Conservation (phyloP, 2,329 filamentous ascomycete species). For the Metarhizium rileyi region DNA sequence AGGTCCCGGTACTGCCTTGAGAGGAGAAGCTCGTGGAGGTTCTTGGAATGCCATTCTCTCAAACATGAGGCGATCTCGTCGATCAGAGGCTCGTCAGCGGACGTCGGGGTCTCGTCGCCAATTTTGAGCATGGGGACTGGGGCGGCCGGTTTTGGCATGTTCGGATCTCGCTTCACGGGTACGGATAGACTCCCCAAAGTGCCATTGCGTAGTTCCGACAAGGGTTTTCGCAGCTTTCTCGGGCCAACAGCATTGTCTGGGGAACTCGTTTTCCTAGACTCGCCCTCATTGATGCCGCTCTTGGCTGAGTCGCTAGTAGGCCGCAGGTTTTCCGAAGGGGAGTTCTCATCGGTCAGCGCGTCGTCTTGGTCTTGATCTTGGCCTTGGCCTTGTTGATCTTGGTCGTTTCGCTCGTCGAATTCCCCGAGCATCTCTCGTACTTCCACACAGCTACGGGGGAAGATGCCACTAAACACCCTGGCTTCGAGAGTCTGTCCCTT, state of each 20-base stretch:
- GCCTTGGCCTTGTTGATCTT: slow-evolving; percentile 34
- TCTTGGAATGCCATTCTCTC: slow-evolving; percentile 96
- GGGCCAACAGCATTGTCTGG: slow-evolving; percentile 19
- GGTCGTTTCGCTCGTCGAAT: slow-evolving; percentile 42
- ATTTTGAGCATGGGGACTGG: slow-evolving; percentile 97
- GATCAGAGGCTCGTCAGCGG: slow-evolving; percentile 77
- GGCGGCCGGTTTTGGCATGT: slow-evolving; percentile 69
- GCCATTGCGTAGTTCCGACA: slow-evolving; percentile 30
- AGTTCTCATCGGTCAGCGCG: slow-evolving; percentile 20
- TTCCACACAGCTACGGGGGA: slow-evolving; percentile 89
- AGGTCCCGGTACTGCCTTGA: slow-evolving; percentile 71
- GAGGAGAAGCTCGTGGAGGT: slow-evolving; percentile 84
- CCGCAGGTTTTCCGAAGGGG: slow-evolving; percentile 16
- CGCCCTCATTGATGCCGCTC: slow-evolving; percentile 35
- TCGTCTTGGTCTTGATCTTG: slow-evolving; percentile 32
- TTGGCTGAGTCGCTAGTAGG: slow-evolving; percentile 42
- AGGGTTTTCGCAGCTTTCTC: slow-evolving; percentile 18
- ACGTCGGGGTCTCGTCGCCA: slow-evolving; percentile 91
- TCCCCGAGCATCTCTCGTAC: slow-evolving; percentile 86
- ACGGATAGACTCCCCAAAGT: slow-evolving; percentile 34
- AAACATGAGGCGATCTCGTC: slow-evolving; percentile 97
- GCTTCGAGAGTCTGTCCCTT: slow-evolving; percentile 92
- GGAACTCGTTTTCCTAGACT: slow-evolving; percentile 26
- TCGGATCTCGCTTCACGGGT: slow-evolving; percentile 49
- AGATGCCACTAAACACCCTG: slow-evolving; percentile 96